Evolutionary conservation across 148 eudicot species (phyloP).

Genomic region (Cornus florida): DNA sequence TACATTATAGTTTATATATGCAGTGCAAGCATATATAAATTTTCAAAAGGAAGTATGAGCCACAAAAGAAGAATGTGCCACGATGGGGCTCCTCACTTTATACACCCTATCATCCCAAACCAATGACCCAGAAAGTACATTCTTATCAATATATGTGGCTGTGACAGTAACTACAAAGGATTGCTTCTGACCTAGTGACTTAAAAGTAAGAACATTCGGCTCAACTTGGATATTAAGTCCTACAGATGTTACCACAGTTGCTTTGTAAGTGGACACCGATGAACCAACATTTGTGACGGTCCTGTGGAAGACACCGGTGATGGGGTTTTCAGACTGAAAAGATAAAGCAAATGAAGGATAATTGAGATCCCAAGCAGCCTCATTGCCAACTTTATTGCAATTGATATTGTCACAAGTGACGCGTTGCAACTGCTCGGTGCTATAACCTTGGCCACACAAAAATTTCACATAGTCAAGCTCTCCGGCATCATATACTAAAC

Average conservation of each 20-base stretch:
- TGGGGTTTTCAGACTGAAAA: constrained; percentile 6
- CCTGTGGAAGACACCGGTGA: constrained; percentile 24
- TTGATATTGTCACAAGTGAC: constrained; percentile 22
- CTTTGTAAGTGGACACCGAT: constrained; percentile 19
- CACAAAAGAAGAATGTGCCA: too few relatives aligned
- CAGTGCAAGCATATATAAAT: too few relatives aligned
- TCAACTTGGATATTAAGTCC: constrained; percentile 22
- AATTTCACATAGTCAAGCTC: constrained; percentile 30
- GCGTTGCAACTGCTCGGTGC: not conserved
- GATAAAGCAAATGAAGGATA: constrained; percentile 35
- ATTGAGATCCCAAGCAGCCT: constrained; percentile 29
- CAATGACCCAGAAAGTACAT: constrained; percentile 32
- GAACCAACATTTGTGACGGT: constrained; percentile 44
- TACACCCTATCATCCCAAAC: constrained; percentile 49
- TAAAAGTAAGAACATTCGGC: constrained; percentile 28
- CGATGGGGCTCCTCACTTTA: constrained; percentile 52
- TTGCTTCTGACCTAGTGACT: constrained; percentile 19
- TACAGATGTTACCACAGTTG: not conserved
- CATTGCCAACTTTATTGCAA: not conserved
- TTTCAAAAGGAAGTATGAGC: too few relatives aligned
- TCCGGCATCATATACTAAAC: constrained; percentile 31
- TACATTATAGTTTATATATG: too few relatives aligned
- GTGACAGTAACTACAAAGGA: constrained; percentile 26
- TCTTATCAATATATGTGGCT: constrained; percentile 21
- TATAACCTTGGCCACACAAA: constrained; percentile 32